Evolutionary conservation across 768 basidiomycete species (phyloP).

Genomic region (Tulasnella sp.): DNA sequence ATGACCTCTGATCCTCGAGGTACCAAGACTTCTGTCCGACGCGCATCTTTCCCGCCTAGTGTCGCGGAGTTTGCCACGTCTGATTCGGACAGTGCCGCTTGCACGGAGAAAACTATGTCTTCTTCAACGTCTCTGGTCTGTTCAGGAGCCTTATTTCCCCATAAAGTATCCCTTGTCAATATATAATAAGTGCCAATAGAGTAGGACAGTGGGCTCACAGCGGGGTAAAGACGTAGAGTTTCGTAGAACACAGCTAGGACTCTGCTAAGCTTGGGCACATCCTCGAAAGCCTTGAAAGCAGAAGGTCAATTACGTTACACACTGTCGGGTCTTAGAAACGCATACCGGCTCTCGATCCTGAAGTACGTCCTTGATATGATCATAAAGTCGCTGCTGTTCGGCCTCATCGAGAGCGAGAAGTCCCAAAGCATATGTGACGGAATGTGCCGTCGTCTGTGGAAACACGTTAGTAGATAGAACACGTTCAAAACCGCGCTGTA

Average conservation of each 20-base stretch:
- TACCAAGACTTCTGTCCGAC: not conserved
- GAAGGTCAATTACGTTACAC: not conserved
- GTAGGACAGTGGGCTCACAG: not conserved
- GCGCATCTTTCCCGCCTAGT: not conserved
- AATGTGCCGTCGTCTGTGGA: conserved; percentile 11
- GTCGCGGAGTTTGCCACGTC: not conserved
- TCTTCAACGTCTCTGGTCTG: not conserved
- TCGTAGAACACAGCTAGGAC: conserved; percentile 3
- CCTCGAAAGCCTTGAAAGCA: not conserved
- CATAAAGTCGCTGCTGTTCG: conserved; percentile 8
- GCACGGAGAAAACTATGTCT: not conserved
- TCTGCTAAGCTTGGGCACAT: not conserved
- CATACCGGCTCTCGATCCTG: not conserved
- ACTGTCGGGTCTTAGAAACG: too few species aligned
- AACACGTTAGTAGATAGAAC: not conserved
- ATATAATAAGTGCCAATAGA: too few species aligned
- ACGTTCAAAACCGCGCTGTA: not conserved
- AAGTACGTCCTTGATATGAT: not conserved
- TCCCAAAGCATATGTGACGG: conserved; percentile 1
- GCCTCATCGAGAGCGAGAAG: conserved; percentile 1
- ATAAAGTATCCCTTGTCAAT: too few species aligned
- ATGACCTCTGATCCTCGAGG: conserved; percentile 1
- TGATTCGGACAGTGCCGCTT: not conserved
- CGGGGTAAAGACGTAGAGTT: conserved; percentile 3
- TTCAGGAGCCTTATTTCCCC: not conserved